These are phyloP conservation scores for Mycosphaerella sp. DNA, from an alignment of 2,329 filamentous ascomycete species.

Conservation along the genomic window DNA sequence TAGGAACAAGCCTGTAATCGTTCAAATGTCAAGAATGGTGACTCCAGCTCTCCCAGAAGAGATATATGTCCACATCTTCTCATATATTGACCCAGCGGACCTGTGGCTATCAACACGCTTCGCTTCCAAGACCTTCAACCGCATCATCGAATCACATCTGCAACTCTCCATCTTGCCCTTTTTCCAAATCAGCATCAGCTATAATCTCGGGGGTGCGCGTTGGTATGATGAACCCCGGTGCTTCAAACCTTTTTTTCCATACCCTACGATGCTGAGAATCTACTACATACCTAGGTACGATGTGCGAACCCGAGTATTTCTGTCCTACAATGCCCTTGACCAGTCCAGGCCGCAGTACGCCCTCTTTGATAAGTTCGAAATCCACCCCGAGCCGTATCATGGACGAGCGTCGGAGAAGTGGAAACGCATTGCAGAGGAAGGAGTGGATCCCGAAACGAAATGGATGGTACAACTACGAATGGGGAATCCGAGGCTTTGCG, in stretches of 20 bases:
- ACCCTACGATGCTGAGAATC: neutral
- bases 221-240: constrained; percentile 18
- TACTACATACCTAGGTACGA: constrained; percentile 1
- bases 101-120: constrained; percentile 19
- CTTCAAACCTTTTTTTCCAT: neutral
- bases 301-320: constrained; percentile 16
- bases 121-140: constrained; percentile 13
- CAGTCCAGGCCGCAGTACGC: constrained; percentile 19
- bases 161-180: constrained; percentile 4
- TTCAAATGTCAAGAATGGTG: neutral
- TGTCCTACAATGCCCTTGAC: constrained; percentile 18
- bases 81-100: constrained; percentile 14
- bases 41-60: constrained; percentile 18
- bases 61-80: constrained; percentile 24
- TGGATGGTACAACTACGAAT: constrained; percentile 20
- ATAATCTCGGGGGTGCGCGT: constrained; percentile 16
- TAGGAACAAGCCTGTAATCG: too few species aligned
- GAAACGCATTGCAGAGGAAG: constrained; percentile 18
- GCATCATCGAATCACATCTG: constrained; percentile 17
- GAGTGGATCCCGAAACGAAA: constrained; percentile 14
- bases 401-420: constrained; percentile 22
- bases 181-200: constrained; percentile 19
- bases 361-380: constrained; percentile 18
- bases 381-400: constrained; percentile 16
- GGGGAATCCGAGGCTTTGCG: constrained; percentile 5